These are phyloP conservation scores for Sporopachydermia cereana DNA, from an alignment of 1,139 yeast genomes.

Conservation along the genomic window DNA sequence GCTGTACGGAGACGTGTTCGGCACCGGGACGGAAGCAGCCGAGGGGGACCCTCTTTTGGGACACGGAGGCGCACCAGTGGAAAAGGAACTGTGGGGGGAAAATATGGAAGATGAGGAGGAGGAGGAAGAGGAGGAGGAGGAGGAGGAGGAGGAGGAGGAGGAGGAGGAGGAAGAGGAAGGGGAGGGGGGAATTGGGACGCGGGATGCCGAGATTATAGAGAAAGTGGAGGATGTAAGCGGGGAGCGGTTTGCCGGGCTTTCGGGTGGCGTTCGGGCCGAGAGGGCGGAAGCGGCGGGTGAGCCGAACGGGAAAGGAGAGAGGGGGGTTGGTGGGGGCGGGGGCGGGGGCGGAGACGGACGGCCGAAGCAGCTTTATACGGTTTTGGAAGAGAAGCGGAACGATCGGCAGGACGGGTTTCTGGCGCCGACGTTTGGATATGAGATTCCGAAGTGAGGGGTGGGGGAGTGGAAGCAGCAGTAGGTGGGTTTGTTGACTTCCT, in stretches of 20 bases:
- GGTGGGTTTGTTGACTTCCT: constrained; percentile 87
- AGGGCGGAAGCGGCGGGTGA: constrained; percentile 2
- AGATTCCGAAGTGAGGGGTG: no score
- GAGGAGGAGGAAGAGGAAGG: constrained; percentile 22
- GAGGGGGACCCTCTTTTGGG: constrained; percentile 12
- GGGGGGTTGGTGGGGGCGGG: background rate
- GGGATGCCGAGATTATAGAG: constrained; percentile 15
- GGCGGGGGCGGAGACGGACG: constrained; percentile 9
- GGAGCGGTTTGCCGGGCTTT: no score
- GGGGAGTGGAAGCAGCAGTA: no score
- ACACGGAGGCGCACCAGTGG: constrained; percentile 17
- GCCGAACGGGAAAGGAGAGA: constrained; percentile 7
- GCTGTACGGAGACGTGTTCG: constrained; percentile 25
- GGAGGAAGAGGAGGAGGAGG: constrained; percentile 24
- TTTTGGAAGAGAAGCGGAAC: constrained; percentile 26
- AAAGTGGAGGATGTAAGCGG: constrained; percentile 16
- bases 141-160: constrained; percentile 20
- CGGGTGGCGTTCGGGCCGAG: no score
- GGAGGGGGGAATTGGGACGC: constrained; percentile 20
- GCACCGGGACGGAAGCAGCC: constrained; percentile 12
- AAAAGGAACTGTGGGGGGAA: constrained; percentile 32
- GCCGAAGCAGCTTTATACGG: constrained; percentile 29
- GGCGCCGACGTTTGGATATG: constrained; percentile 21
- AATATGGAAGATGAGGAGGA: constrained; percentile 28
- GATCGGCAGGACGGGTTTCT: constrained; percentile 18